Evolutionary conservation across 1,139 yeast species (phyloP).

Genomic region (Blastobotrys aristatus): DNA sequence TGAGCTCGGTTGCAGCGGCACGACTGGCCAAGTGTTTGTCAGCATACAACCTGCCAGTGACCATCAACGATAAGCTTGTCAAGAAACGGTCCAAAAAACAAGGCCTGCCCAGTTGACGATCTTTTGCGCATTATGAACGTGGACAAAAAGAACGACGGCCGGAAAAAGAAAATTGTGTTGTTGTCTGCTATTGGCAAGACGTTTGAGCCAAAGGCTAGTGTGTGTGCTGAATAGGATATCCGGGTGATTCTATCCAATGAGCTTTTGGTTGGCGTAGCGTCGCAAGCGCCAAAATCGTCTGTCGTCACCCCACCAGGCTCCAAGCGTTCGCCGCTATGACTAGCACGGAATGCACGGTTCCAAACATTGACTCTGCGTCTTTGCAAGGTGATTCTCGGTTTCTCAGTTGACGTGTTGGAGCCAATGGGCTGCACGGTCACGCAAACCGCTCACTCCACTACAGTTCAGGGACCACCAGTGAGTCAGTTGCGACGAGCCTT

Average conservation of each 20-base stretch:
- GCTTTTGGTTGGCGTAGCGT: slow-evolving; percentile 50
- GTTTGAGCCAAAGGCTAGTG: slow-evolving; percentile 82
- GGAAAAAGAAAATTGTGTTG: slow-evolving; percentile 79
- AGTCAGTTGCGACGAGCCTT: slow-evolving; percentile 65
- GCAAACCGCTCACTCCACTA: slow-evolving; percentile 80
- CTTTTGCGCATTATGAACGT: slow-evolving; percentile 84
- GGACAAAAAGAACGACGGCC: slow-evolving; percentile 94
- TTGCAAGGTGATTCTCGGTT: slow-evolving; percentile 96
- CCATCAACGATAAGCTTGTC: slow-evolving; percentile 69
- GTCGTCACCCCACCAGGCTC: slow-evolving; percentile 89
- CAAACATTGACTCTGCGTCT: slow-evolving; percentile 88
- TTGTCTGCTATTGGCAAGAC: slow-evolving; percentile 84
- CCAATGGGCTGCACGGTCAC: slow-evolving; percentile 94
- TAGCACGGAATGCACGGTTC: slow-evolving; percentile 87
- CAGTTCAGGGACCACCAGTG: slow-evolving; percentile 81
- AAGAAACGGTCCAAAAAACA: slow-evolving; percentile 62
- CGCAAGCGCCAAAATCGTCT: slow-evolving; percentile 42
- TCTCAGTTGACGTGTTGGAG: slow-evolving; percentile 83
- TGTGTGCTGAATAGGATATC: slow-evolving; percentile 73
- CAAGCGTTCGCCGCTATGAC: slow-evolving; percentile 97
- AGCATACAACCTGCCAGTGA: slow-evolving; percentile 80
- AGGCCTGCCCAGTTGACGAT: slow-evolving; percentile 65
- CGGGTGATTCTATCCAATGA: slow-evolving; percentile 84
- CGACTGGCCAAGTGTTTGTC: slow-evolving; percentile 76
- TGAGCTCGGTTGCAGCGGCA: slow-evolving; percentile 92